phyloP scores from a whole-genome alignment of 495 filamentous ascomycete species.

The Venustampulla echinocandica region DNA sequence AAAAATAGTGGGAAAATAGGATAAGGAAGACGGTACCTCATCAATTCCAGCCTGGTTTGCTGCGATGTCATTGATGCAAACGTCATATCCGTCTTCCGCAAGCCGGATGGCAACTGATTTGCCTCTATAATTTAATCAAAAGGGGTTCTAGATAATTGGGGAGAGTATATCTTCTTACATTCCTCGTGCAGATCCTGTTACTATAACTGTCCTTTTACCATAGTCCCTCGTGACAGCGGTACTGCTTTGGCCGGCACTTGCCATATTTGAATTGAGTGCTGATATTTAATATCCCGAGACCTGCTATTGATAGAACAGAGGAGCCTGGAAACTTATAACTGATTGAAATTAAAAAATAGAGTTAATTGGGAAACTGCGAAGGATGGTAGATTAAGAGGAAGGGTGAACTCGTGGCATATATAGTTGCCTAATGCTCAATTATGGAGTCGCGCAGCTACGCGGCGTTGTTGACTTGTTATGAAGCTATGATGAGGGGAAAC shows the following conservation, averaged over 20 bases:
- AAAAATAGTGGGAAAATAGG: too few relatives aligned
- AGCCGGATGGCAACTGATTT: conserved; percentile 52
- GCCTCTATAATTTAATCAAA: conserved; percentile 28
- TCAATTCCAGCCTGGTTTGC: conserved; percentile 36
- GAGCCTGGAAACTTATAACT: too few relatives aligned
- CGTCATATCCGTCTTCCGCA: conserved; percentile 48
- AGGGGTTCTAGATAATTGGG: neutral
- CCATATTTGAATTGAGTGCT: conserved; percentile 17
- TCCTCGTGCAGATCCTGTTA: conserved; percentile 49
- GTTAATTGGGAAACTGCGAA: too few relatives aligned
- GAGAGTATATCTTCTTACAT: conserved; percentile 32
- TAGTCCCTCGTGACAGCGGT: conserved; percentile 20
- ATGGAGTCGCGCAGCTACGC: too few relatives aligned
- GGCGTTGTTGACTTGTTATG: too few relatives aligned
- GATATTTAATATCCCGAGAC: too few relatives aligned
- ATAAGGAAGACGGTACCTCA: conserved; percentile 21
- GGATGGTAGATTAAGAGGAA: too few relatives aligned
- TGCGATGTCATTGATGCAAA: conserved; percentile 53
- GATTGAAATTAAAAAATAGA: too few relatives aligned
- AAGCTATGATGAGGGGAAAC: too few relatives aligned
- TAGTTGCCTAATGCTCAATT: too few relatives aligned
- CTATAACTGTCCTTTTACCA: conserved; percentile 38
- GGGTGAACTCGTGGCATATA: too few relatives aligned
- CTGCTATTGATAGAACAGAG: too few relatives aligned
- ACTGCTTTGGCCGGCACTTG: conserved; percentile 4